These are phyloP conservation scores for Piedraia hortae DNA, from an alignment of 2,329 filamentous ascomycete species.

Conservation along the genomic window DNA sequence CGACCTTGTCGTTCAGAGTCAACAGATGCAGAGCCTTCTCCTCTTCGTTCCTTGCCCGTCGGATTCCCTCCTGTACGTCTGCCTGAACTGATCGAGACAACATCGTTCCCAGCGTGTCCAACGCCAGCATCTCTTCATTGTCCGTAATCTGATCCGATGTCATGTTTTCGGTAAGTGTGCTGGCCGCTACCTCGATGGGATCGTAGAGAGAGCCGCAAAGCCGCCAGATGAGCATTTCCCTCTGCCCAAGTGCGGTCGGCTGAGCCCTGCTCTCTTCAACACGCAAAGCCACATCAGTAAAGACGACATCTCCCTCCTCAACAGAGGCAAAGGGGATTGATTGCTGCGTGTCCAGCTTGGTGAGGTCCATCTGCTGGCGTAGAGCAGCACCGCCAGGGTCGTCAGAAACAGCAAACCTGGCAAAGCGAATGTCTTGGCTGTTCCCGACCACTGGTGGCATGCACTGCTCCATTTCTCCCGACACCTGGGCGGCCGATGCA, in stretches of 20 bases:
- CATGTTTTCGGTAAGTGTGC: constrained; percentile 7
- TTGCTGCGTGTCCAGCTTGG: constrained; percentile 13
- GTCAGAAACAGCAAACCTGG: constrained; percentile 26
- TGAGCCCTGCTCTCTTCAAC: constrained; percentile 1
- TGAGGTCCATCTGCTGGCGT: constrained; percentile 12
- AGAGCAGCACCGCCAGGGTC: constrained; percentile 13
- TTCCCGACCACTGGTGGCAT: constrained; percentile 34
- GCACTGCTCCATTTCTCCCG: constrained; percentile 25
- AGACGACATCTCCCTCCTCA: constrained; percentile 16
- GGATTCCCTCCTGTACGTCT: constrained; percentile 19
- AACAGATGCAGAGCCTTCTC: constrained; percentile 64
- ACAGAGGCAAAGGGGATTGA: constrained; percentile 33
- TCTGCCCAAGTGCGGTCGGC: constrained; percentile 11
- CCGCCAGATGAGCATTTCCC: constrained; percentile 60
- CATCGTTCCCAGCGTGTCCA: constrained; percentile 40
- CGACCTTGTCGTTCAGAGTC: constrained; percentile 48
- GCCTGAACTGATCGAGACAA: constrained; percentile 23
- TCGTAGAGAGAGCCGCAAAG: constrained; percentile 74
- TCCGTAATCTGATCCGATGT: constrained; percentile 16
- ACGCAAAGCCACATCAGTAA: constrained; percentile 22
- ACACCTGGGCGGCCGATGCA: constrained; percentile 14
- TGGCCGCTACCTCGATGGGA: constrained; percentile 16
- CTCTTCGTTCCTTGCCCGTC: constrained; percentile 36
- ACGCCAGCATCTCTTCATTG: constrained; percentile 16
- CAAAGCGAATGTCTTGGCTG: constrained; percentile 35